Base-by-base conservation (phyloP, 352 stramenopile genomes). In the Globisporangium middletonii region DNA sequence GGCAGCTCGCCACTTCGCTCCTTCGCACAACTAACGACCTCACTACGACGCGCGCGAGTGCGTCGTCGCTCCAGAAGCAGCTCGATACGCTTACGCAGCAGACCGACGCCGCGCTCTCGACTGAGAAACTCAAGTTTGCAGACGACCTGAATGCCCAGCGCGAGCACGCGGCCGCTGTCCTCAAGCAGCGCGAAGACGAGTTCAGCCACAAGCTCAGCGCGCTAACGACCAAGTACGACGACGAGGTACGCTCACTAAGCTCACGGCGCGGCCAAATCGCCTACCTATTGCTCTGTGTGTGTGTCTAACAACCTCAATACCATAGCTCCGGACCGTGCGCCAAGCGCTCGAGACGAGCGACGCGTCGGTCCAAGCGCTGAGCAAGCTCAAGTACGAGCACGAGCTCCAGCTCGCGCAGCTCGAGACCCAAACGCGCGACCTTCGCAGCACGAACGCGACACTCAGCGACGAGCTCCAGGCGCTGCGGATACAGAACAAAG, bases 321-420 rank as follows among this genome's bases (percentile, higher is more conserved):
- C 38, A 3, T 64, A 92, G 82, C 38, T 90, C 3, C 65, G 73
- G 60, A 42, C 60, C 9, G 41, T 92, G 6, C 77, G 75, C n/a
- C 47, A 55, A 30, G 65, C 69, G 37, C 63, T 76, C 1, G 74
- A 87, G 18, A 61, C 72, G 16, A 88, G 69, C 28, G 77, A 93
- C 16, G 54, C 58, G 4, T 62, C 74, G 43, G 62, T 82, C 26
- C 83, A 93, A n/a, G 53, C 59, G 9, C 54, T 95, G 16, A 75
- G 64, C 8, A 91, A 91, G 54, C 59, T 71, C 27, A 91, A 92
- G 30, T 93, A 92, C 54, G 79, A 92, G 62, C 60, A 91, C 35
- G 81, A 93, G 56, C 61, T 92, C 42, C 73, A 86, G 62, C 83
- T 92, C 53, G 78, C 88, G 49, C 79, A 92, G 55, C 57, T 95